These are phyloP conservation scores for Ceriops decandra DNA, from an alignment of 345 rosid species.

Conservation along the genomic window DNA sequence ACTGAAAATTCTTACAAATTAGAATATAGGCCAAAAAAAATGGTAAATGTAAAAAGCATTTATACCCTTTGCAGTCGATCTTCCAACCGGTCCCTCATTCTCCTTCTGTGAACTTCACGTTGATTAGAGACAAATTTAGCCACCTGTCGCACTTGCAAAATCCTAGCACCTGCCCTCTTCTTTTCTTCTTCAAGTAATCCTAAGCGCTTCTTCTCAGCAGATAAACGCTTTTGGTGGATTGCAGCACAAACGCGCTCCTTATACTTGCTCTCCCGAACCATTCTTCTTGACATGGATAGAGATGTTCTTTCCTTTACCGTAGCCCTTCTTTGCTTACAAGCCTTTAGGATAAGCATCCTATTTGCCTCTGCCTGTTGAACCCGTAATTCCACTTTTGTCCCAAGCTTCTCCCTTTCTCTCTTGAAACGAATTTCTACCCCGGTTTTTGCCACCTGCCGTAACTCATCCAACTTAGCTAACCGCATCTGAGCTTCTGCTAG, in stretches of 20 bases:
- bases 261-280: conserved; percentile 83
- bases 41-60: conserved; percentile 6
- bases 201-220: conserved; percentile 90
- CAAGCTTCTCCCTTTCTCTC: conserved; percentile 81
- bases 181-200: conserved; percentile 86
- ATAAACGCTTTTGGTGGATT: conserved; percentile 80
- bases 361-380: conserved; percentile 89
- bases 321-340: conserved; percentile 66
- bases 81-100: conserved; percentile 78
- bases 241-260: conserved; percentile 79
- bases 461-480: conserved; percentile 75
- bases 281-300: conserved; percentile 70
- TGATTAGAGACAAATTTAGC: conserved; percentile 70
- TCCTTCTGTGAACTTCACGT: conserved; percentile 88
- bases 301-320: conserved; percentile 74
- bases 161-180: conserved; percentile 77
- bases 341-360: conserved; percentile 79
- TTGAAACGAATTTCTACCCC: conserved; percentile 69
- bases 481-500: conserved; percentile 81
- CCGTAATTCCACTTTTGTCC: conserved; percentile 68
- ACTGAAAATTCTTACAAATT: too few relatives aligned
- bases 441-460: conserved; percentile 86
- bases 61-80: conserved; percentile 78
- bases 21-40: neutral
- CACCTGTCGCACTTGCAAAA: conserved; percentile 63